Base-by-base conservation (phyloP, 805 yeast species). In the Ogataea methylovora region DNA sequence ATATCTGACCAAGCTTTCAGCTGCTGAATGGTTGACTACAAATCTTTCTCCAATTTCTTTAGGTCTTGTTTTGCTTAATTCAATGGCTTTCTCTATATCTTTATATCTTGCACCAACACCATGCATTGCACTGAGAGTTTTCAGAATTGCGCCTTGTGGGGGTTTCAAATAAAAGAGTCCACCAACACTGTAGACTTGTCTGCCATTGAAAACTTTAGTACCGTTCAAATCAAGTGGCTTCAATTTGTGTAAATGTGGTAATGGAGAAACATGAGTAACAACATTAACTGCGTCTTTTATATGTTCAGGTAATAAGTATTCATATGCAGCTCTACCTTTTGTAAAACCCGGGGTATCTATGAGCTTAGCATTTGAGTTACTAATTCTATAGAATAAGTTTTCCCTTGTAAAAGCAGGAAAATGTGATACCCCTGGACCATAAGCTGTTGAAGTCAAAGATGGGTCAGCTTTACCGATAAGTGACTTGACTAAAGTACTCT, bases 341-440 rank as follows among this genome's bases (percentile, higher is more conserved):
- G 58, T 44, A 39, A 65, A 70, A 0, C 77, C 77, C 0, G 76
- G 76, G 1, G 69, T 69, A 44, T 72, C 78, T 33, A 56, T 51
- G 3, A 70, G 42, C 10, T 29, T 37, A 1, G 37, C 15, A 1
- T 54, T 46, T 8, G 14, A n/a, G 17, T 49, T 51, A 5, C 35
- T 45, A 13, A 70, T 52, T 7, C 54, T 46, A 42, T 56, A 72
- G 4, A 55, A 58, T 36, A 72, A 66, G 11, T 66, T 46, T 4
- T 63, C 67, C 46, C 84, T 66, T 0, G 95, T 86, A 51, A 78
- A 73, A 19, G 86, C 86, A 0, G 95, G 95, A 30, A 80, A 56
- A 34, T 61, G 54, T 25, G 75, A 65, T 6, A 61, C 49, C 1
- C 75, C 68, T 0, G 77, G 76, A 2, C 73, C 73, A 26, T 44